phyloP scores from a whole-genome alignment of 2,329 filamentous ascomycete species.

The Pyrenophora tritici-repentis region DNA sequence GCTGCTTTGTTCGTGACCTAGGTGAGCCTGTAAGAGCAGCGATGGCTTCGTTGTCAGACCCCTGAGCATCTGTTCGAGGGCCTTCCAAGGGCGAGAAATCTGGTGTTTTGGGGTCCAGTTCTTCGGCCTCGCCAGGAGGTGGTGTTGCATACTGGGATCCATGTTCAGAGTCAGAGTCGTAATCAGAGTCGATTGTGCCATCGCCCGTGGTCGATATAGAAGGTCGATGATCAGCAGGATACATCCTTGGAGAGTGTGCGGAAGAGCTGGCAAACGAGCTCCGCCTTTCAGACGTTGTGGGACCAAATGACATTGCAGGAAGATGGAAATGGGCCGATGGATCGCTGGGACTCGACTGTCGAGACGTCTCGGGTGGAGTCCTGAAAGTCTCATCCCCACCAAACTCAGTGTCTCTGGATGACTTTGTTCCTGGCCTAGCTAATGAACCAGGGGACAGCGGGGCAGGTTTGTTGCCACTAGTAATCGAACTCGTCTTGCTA shows the following conservation, averaged over 20 bases:
- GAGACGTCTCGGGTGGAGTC: slow-evolving; percentile 52
- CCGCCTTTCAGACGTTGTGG: slow-evolving; percentile 37
- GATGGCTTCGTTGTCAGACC: slow-evolving; percentile 38
- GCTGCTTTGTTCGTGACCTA: slow-evolving; percentile 69
- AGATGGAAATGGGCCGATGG: slow-evolving; percentile 36
- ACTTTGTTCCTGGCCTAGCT: slow-evolving; percentile 43
- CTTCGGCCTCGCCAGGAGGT: slow-evolving; percentile 34
- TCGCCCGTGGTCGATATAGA: slow-evolving; percentile 44
- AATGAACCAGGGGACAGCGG: slow-evolving; percentile 36
- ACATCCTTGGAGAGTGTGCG: slow-evolving; percentile 42
- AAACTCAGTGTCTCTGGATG: slow-evolving; percentile 45
- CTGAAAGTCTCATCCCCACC: slow-evolving; percentile 50
- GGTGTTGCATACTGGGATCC: slow-evolving; percentile 39
- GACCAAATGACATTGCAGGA: slow-evolving; percentile 42
- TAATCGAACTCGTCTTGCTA: slow-evolving; percentile 45
- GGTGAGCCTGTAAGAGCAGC: slow-evolving; percentile 44
- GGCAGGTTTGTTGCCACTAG: slow-evolving; percentile 37
- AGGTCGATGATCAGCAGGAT: slow-evolving; percentile 37
- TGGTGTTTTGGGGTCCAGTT: slow-evolving; percentile 29
- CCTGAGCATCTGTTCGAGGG: slow-evolving; percentile 27
- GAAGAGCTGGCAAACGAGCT: slow-evolving; percentile 42
- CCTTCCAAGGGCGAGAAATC: slow-evolving; percentile 32
- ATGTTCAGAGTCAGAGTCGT: slow-evolving; percentile 35
- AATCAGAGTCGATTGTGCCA: slow-evolving; percentile 23
- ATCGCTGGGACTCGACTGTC: slow-evolving; percentile 43